A percentile compares a stretch with the other conserved stretches of the same genome.
Conservation (phyloP, 345 rosid genomes). For the Lenwebbia sp. region DNA sequence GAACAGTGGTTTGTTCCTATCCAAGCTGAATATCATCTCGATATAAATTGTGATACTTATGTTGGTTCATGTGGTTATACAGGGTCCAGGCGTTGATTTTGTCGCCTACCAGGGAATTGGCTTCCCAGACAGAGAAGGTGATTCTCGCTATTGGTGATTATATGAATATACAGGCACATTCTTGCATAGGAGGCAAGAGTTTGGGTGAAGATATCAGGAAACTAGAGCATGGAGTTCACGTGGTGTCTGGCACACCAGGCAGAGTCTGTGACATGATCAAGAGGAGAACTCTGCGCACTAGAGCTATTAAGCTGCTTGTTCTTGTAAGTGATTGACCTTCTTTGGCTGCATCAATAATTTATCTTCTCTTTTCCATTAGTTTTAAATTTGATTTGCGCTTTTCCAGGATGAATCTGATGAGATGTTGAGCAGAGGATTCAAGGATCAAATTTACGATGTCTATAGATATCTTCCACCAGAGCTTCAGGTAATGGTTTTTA, state of each 20-base stretch:
- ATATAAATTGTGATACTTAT: neutral
- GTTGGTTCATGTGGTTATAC: neutral
- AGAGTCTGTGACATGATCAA: conserved; percentile 98
- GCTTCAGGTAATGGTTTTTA: conserved; percentile 59
- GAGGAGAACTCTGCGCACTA: conserved; percentile 89
- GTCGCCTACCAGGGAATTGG: conserved; percentile 95
- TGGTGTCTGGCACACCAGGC: conserved; percentile 97
- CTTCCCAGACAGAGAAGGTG: conserved; percentile 80
- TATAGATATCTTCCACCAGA: conserved; percentile 96
- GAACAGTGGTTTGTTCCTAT: neutral
- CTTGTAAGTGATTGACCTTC: conserved; percentile 12
- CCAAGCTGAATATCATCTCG: neutral
- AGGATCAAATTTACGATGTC: conserved; percentile 96
- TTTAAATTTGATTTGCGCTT: neutral
- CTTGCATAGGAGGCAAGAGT: conserved; percentile 92
- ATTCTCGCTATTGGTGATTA: conserved; percentile 65
- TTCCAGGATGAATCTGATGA: conserved; percentile 90
- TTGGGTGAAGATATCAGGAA: conserved; percentile 95
- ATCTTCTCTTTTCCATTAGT: neutral
- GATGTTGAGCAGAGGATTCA: conserved; percentile 98
- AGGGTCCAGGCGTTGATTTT: conserved; percentile 95
- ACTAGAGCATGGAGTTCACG: conserved; percentile 50
- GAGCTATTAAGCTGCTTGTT: conserved; percentile 39
- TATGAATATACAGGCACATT: conserved; percentile 73
- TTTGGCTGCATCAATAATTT: neutral